phyloP scores from a whole-genome alignment of 768 basidiomycete genomes.

The Leccinum disarticulatum region DNA sequence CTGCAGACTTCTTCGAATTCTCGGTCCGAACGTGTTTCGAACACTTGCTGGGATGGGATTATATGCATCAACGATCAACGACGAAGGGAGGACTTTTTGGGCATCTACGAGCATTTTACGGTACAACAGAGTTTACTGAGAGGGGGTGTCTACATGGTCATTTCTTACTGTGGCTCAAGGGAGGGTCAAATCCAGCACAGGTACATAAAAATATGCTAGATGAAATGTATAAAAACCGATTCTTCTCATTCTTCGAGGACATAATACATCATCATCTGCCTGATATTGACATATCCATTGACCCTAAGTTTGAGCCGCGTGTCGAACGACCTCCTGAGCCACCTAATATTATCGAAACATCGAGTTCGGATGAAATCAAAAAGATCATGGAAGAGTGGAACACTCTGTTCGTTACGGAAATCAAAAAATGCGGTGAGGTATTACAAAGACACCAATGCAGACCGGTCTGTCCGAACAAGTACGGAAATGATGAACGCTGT shows the following conservation, averaged over 20 bases:
- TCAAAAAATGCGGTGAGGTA: constrained; percentile 23
- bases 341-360: too few species aligned
- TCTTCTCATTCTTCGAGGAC: constrained; percentile 35
- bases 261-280: constrained; percentile 34
- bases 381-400: too few species aligned
- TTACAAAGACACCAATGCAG: constrained; percentile 22
- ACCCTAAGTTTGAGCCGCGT: not conserved
- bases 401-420: not conserved
- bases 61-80: constrained; percentile 10
- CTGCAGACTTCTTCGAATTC: constrained; percentile 36
- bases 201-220: constrained; percentile 24
- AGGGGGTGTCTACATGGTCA: constrained; percentile 33
- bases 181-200: constrained; percentile 33
- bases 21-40: constrained; percentile 22
- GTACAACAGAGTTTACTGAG: constrained; percentile 28
- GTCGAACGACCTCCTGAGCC: not conserved
- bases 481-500: constrained; percentile 28
- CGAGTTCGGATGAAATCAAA: too few species aligned
- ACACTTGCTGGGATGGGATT: constrained; percentile 1
- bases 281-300: constrained; percentile 19
- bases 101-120: constrained; percentile 31
- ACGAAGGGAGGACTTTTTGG: constrained; percentile 35
- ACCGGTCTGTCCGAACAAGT: constrained; percentile 33
- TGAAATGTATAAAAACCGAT: not conserved
- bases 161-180: constrained; percentile 32